phyloP scores from a whole-genome alignment of 352 stramenopile species.

The Pythium myriotylum region DNA sequence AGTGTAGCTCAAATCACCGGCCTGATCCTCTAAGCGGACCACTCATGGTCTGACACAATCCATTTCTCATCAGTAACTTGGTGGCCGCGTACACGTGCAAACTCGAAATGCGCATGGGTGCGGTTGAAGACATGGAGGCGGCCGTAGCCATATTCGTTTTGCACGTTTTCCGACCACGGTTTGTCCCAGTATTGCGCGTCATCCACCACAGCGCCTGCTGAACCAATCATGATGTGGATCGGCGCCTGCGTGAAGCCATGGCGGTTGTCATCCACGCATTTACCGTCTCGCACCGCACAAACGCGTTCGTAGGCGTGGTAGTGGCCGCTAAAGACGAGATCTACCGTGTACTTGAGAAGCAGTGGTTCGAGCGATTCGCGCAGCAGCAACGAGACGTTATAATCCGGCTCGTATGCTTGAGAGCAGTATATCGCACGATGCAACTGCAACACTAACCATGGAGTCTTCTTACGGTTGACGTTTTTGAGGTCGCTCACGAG shows the following conservation, averaged over 20 bases:
- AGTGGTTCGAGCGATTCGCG: slow-evolving; percentile 28
- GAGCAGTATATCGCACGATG: slow-evolving; percentile 30
- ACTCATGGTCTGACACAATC: slow-evolving; percentile 33
- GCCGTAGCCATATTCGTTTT: slow-evolving; percentile 32
- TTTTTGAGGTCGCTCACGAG: slow-evolving; percentile 24
- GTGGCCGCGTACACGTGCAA: slow-evolving; percentile 18
- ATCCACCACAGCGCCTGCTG: slow-evolving; percentile 29
- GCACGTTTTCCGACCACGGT: slow-evolving; percentile 21
- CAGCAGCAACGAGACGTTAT: slow-evolving; percentile 19
- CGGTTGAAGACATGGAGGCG: slow-evolving; percentile 32
- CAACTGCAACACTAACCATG: slow-evolving; percentile 32
- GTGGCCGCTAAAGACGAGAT: slow-evolving; percentile 33
- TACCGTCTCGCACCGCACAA: slow-evolving; percentile 21
- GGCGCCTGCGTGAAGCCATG: slow-evolving; percentile 19
- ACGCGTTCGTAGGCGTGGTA: slow-evolving; percentile 38
- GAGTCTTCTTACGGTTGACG: slow-evolving; percentile 17
- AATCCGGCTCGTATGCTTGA: slow-evolving; percentile 11
- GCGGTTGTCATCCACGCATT: slow-evolving; percentile 1
- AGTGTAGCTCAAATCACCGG: too few species aligned
- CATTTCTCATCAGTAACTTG: slow-evolving; percentile 19
- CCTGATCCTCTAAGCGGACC: background rate
- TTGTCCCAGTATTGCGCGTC: slow-evolving; percentile 22
- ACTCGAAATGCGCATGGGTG: slow-evolving; percentile 34
- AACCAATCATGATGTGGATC: slow-evolving; percentile 35
- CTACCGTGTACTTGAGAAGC: slow-evolving; percentile 27